Evolutionary conservation across 1,284 basidiomycete genomes (phyloP), one percentile per base, ranked within the genome.

Genomic region (Trametes versicolor): DNA sequence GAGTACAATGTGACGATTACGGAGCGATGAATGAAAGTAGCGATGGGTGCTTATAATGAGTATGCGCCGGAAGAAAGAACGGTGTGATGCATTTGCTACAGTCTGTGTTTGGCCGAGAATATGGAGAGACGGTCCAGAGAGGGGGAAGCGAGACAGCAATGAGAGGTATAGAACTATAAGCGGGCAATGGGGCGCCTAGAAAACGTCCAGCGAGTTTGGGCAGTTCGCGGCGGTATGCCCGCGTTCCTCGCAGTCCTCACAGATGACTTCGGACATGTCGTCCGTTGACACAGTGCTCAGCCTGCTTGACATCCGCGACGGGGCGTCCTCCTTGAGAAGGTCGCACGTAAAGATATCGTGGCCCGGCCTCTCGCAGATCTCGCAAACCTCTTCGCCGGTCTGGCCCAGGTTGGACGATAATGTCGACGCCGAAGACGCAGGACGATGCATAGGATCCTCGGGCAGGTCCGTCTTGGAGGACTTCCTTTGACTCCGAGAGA

Each of bases 271-370:
- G 23, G 64, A 48, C 54, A 62, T 45, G 41, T 68, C 59, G 13
- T 49, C 47, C 21, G 54, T 29, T 21, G 52, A 51, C 37, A 60
- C 21, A 17, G 52, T 45, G 56, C 60, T 58, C 29, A 62, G 41
- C 27, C 60, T 27, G 58, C 60, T 63, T 50, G 68, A 54, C 51
- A 65, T 52, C 52, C 61, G 64, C 23, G 71, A 70, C 34, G 68
- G 68, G 2, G 68, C 64, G 32, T 80, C 81, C 52, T 81, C 84
- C 65, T 83, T 83, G 23, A 87, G 78, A 50, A 93, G 81, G 69
- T 88, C 87, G 73, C 93, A 95, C 47, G 84, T 89, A 76, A 93
- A 93, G 63, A 94, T 92, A 72, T 95, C 93, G 74, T 95, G 94
- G 3, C 91, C 93, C 0, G 87, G 87, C 68, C 85, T 82, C 76